Percentiles rank a stretch among this genome's conserved stretches.
These are phyloP conservation scores for Lactarius vividus DNA, from an alignment of 768 basidiomycete species.

Conservation along the genomic window DNA sequence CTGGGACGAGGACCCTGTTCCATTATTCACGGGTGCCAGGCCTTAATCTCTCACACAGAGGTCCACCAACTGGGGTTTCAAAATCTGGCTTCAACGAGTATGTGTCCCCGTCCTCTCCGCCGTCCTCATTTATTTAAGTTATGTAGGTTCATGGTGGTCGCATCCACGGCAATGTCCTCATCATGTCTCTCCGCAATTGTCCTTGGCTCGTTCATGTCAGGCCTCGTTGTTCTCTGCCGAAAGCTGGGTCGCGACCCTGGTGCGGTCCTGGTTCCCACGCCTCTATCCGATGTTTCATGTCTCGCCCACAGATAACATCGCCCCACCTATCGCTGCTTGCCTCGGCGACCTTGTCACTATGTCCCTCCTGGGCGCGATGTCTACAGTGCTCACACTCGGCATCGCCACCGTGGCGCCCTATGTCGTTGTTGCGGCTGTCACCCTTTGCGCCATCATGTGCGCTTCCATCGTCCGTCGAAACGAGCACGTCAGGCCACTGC, in stretches of 20 bases:
- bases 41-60: constrained; percentile 1
- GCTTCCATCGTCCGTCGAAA: constrained; percentile 62
- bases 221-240: constrained; percentile 75
- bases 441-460: constrained; percentile 49
- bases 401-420: constrained; percentile 63
- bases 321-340: constrained; percentile 89
- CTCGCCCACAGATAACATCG: constrained; percentile 75
- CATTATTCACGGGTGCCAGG: background rate
- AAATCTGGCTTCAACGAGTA: constrained; percentile 27
- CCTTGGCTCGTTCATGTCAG: constrained; percentile 92
- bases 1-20: background rate
- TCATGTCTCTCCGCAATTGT: constrained; percentile 73
- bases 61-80: background rate
- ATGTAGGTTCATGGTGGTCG: constrained; percentile 70
- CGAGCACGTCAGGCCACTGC: constrained; percentile 62
- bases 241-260: constrained; percentile 81
- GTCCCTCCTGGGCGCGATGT: constrained; percentile 72
- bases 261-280: constrained; percentile 32
- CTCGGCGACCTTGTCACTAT: constrained; percentile 93
- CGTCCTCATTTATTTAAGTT: background rate
- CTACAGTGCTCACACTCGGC: constrained; percentile 64
- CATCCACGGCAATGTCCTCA: constrained; percentile 75
- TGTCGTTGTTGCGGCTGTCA: constrained; percentile 48
- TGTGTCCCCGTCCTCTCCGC: constrained; percentile 3
- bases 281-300: constrained; percentile 6